phyloP scores from a whole-genome alignment of 164 flowering plant species.

The Vitis amurensis region DNA sequence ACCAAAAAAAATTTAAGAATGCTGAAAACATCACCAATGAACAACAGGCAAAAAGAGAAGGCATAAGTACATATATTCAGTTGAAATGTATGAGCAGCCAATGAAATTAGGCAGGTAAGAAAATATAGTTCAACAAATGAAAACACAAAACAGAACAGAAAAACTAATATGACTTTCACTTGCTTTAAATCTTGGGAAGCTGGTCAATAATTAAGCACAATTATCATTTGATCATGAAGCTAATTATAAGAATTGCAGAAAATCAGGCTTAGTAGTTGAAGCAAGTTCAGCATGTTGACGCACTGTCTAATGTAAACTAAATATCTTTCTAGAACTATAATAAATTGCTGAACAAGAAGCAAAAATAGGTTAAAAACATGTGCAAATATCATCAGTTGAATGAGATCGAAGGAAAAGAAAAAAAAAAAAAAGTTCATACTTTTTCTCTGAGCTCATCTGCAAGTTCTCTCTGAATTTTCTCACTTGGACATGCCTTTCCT shows the following conservation, averaged over 20 bases:
- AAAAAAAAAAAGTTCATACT: conserved; percentile 24
- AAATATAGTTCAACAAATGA: neutral
- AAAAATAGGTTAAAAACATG: neutral
- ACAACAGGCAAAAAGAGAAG: neutral
- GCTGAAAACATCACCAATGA: neutral
- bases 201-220: neutral
- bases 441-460: conserved; percentile 76
- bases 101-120: neutral
- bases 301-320: neutral
- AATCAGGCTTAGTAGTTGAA: neutral
- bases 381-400: neutral
- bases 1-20: conserved; percentile 5
- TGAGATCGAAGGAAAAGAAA: neutral
- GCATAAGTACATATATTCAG: neutral
- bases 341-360: no score
- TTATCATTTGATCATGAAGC: neutral
- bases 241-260: neutral
- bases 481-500: conserved; percentile 68
- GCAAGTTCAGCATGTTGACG: neutral
- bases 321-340: neutral
- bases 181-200: neutral
- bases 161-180: neutral
- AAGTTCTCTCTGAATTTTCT: conserved; percentile 57
- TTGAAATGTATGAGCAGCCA: neutral
- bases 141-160: neutral